phyloP scores from a whole-genome alignment of 2,329 filamentous ascomycete species.

The Colletotrichum sp. region DNA sequence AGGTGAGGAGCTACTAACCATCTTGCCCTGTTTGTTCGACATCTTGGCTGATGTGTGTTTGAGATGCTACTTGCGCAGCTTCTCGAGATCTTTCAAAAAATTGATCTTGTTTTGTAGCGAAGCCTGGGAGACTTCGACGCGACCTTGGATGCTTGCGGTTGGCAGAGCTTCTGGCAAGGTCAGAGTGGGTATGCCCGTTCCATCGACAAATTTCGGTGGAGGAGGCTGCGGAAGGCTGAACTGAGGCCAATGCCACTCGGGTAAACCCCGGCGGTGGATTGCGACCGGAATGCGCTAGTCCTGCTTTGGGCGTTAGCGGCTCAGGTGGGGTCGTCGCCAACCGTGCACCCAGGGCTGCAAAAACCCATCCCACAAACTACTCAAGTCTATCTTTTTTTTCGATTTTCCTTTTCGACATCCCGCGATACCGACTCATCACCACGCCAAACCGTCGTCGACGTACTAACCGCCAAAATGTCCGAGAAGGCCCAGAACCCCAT shows the following conservation, averaged over 20 bases:
- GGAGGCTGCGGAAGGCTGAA: slow-evolving; percentile 43
- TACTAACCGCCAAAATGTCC: slow-evolving; percentile 52
- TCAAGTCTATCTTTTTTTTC: neutral
- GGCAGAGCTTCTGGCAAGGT: slow-evolving; percentile 43
- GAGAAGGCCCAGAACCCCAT: slow-evolving; percentile 97
- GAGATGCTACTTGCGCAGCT: slow-evolving; percentile 33
- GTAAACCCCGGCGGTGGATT: neutral
- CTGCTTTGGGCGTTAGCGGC: neutral
- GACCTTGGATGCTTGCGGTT: slow-evolving; percentile 43
- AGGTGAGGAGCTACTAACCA: slow-evolving; percentile 72
- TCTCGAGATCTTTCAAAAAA: slow-evolving; percentile 47
- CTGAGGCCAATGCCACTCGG: slow-evolving; percentile 27
- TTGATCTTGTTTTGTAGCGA: slow-evolving; percentile 39
- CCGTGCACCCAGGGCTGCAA: slow-evolving; percentile 37
- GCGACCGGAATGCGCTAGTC: neutral
- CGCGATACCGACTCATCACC: slow-evolving; percentile 25
- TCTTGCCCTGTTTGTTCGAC: slow-evolving; percentile 98
- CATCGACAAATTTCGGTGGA: slow-evolving; percentile 43
- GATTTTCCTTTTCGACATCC: neutral
- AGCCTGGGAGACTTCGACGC: slow-evolving; percentile 40
- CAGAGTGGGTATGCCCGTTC: slow-evolving; percentile 37
- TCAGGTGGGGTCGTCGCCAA: slow-evolving; percentile 26
- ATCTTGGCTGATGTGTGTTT: slow-evolving; percentile 52
- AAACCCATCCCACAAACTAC: slow-evolving; percentile 39
- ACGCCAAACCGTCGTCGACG: slow-evolving; percentile 33